Evolutionary conservation across 176 grass and related monocot genomes (phyloP), one percentile per base, ranked within the genome.

Genomic region (Zoysia pacifica): DNA sequence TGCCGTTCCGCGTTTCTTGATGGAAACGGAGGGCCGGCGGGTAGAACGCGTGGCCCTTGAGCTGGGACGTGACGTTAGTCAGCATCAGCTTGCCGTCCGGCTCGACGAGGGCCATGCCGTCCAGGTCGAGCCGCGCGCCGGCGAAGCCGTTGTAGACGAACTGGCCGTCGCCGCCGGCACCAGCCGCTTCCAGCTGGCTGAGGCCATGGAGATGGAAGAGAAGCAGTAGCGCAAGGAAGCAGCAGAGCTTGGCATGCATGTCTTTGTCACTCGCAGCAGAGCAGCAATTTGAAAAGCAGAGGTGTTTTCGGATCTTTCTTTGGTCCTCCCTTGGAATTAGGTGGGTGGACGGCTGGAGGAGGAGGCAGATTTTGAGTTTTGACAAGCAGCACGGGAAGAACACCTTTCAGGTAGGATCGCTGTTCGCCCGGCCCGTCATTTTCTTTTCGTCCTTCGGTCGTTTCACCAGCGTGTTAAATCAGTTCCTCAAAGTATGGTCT

Each of bases 11-110:
- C 53, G 52, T 5, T 2, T 14, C 69, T 28, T 28, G 28, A 49
- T 75, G 62, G 71, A 83, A 83, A 5, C 50, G 61, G 20, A 83
- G 40, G 39, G 81, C 39, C 72, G 81, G n/a, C 49, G 62, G 62
- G 71, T 83, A 71, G 62, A 75, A 67, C 62, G 71, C 71, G 20
- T 75, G 70, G 19, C 81, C 81, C 41, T 83, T 83, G 49, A 83
- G 12, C 62, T 83, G 81, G 62, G 81, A 83, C 40, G 81, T 75
- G 49, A 83, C 71, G 81, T 83, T 83, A 19, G 81, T 83, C 13
- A 83, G 81, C 71, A 58, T 46, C 13, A 83, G 81, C 71, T 47
- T 74, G 49, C 81, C 71, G 49, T 66, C 71, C 40, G 81, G 62
- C 62, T 74, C 71, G 2, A 83, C 62, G 61, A 75, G 18, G 62